Base-by-base conservation (phyloP, 2,329 filamentous ascomycete genomes). In the Pseudocercospora eumusae region DNA sequence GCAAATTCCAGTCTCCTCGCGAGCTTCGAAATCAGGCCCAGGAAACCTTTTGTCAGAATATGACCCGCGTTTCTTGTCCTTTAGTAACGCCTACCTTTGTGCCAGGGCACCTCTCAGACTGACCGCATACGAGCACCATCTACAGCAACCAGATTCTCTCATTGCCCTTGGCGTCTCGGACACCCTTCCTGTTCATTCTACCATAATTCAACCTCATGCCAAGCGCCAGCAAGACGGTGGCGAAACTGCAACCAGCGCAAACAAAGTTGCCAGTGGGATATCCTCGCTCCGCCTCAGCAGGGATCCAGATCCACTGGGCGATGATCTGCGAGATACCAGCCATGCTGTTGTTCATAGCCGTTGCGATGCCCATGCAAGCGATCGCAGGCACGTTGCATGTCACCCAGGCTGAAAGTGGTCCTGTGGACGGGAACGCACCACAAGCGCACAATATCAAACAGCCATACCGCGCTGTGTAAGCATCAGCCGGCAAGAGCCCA, bases 241-340 rank as follows among this genome's bases (percentile, higher is more conserved):
- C 59, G 61, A 78, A 78, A 42, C 73, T 76, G 53, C 74, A 77
- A 1, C 69, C 73, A 1, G 77, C 75, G 62, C 78, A 79, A 1
- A 75, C 74, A 59, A 78, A 75, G 31, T 78, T 78, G 0, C 76
- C 75, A 0, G 76, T 78, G 1, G 76, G 76, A 63, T 75, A 78
- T 0, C 76, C 76, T 2, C 49, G 40, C 0, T 44, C 31, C 3
- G 69, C 69, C 59, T 77, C 74, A 2, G 59, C 63, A 5, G 69
- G 65, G 28, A 69, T 74, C 76, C 76, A 78, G 11, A 78, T 78
- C 76, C 76, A 78, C 63, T 77, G 74, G 0, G 75, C 73, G 21
- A 78, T 75, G 15, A 78, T 75, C 63, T 77, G 75, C 2, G 74
- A 73, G 6, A 78, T 67, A 0, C 76, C 76, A 2, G 75, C 75